phyloP scores from a whole-genome alignment of 768 basidiomycete genomes.

The Lentinula raphanica region DNA sequence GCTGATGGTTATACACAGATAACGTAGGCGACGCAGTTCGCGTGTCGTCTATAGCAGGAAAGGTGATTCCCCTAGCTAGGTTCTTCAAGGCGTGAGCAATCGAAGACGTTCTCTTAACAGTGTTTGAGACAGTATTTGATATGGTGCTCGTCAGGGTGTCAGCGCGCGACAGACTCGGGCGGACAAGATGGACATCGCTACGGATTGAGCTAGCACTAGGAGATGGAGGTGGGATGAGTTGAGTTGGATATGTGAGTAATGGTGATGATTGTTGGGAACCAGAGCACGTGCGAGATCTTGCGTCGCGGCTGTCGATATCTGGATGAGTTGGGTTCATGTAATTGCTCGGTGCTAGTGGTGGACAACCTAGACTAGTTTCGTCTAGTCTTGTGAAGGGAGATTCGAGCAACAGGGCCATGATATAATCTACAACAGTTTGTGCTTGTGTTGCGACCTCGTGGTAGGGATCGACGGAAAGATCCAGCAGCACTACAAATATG shows the following conservation, averaged over 20 bases:
- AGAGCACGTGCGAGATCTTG: constrained; percentile 36
- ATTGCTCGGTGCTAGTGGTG: constrained; percentile 41
- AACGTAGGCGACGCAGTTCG: constrained; percentile 26
- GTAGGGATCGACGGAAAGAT: constrained; percentile 90
- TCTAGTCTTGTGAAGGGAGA: constrained; percentile 80
- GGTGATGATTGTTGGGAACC: constrained; percentile 52
- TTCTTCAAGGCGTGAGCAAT: constrained; percentile 73
- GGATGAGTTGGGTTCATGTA: constrained; percentile 22
- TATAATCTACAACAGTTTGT: constrained; percentile 87
- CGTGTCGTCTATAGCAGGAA: constrained; percentile 59
- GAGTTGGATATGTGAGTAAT: constrained; percentile 18
- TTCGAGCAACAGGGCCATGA: constrained; percentile 84
- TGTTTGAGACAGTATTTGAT: constrained; percentile 59
- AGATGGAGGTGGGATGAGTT: constrained; percentile 33
- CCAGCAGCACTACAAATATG: constrained; percentile 81
- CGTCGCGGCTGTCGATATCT: not conserved
- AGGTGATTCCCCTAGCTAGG: constrained; percentile 65
- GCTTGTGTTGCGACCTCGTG: constrained; percentile 89
- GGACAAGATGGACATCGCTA: constrained; percentile 17
- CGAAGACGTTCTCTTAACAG: constrained; percentile 72
- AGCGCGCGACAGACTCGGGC: constrained; percentile 48
- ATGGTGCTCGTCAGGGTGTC: constrained; percentile 62
- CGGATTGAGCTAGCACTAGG: constrained; percentile 16
- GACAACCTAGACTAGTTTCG: constrained; percentile 53
- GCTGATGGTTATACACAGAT: not conserved